Base-by-base conservation (phyloP, 208 protist species). In the Trypanosomatidae sp. region DNA sequence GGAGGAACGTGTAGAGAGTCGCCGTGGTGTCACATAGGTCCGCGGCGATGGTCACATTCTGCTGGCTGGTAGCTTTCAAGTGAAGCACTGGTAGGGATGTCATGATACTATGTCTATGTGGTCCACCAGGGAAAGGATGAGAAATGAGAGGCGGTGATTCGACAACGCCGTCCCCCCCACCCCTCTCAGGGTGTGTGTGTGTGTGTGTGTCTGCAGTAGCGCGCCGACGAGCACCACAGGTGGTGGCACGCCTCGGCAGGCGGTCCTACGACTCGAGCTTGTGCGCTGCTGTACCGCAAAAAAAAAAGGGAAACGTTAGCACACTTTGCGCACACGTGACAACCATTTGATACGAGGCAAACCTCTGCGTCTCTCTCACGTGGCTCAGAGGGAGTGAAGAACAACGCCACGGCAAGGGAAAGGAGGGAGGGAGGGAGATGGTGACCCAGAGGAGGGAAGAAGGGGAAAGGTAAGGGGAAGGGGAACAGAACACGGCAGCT, bases 1-100 rank as follows among this genome's bases (percentile, higher is more conserved):
- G 87, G 44, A 94, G 77, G 69, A 96, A 96, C 5, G 88, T 89
- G 78, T 96, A 96, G 3, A 96, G 81, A 43, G 88, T 89, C 13
- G 79, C 85, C 33, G 80, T 85, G 49, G 86, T 83, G 41, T 76
- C 72, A 19, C 84, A 79, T 3, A 85, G 86, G 66, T 96, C 86
- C 39, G 76, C 49, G 1, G 84, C 77, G 25, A 84, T 64, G 8
- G 74, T 86, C 44, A 82, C 77, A 44, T 88, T 90, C 19, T 91
- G 80, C 17, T 30, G 15, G 41, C 84, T 79, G 6, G 87, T 90
- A 9, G 58, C 69, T 12, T 73, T 71, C 47, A 95, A 66, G 56
- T 89, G 91, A 71, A 95, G 82, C 46, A 95, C 91, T 10, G 91
- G 91, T 13, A 93, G 81, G 0, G 69, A 77, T 74, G 83, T 80